Evolutionary conservation across 192 early-diverging fungal species (phyloP).

Genomic region (Podila epicladia): DNA sequence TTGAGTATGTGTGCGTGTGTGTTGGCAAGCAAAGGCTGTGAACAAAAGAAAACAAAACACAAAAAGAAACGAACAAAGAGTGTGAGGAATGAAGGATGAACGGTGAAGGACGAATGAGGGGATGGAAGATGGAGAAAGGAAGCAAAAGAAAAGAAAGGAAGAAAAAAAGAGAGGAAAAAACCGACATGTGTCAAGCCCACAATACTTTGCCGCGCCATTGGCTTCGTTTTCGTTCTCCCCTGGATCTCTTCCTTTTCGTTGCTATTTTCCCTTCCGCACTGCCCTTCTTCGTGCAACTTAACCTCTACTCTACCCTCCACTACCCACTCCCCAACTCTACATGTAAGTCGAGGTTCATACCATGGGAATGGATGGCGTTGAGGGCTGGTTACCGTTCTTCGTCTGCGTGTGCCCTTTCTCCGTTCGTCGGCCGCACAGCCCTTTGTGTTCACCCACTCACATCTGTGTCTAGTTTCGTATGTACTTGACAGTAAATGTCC

Average conservation of each 20-base stretch:
- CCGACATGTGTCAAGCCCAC: no score
- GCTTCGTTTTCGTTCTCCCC: no score
- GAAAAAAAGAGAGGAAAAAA: background rate
- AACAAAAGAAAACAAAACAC: background rate
- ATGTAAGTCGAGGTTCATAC: no score
- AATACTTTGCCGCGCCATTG: no score
- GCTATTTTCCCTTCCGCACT: background rate
- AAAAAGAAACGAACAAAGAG: background rate
- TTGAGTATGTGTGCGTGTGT: background rate
- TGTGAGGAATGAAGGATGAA: background rate
- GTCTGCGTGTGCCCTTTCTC: no score
- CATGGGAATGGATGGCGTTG: no score
- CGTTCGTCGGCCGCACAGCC: no score
- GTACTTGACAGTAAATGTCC: no score
- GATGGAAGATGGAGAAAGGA: background rate
- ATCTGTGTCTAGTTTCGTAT: no score
- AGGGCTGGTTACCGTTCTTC: no score
- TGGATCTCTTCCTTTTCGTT: no score
- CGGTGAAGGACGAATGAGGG: background rate
- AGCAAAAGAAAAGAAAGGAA: background rate
- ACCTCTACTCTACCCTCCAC: background rate
- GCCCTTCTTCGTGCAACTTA: background rate
- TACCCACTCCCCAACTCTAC: background rate
- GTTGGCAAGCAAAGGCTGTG: background rate
- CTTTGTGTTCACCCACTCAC: no score